phyloP scores from a whole-genome alignment of 176 grass and related monocot species.

The Carex parvula region DNA sequence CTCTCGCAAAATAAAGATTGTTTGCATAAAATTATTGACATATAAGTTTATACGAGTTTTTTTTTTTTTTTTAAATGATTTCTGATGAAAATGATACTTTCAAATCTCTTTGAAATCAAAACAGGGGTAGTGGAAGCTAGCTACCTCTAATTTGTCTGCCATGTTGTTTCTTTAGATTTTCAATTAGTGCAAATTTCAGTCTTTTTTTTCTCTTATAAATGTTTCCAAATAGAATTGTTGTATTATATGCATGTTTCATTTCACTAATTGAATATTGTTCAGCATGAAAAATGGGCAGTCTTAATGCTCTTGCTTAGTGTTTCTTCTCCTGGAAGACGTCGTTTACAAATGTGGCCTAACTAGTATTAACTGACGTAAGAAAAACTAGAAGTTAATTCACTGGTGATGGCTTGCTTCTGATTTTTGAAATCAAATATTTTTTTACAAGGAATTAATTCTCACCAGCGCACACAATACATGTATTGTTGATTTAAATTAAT shows the following conservation, averaged over 20 bases:
- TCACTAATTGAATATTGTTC: not conserved
- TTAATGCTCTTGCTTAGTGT: not conserved
- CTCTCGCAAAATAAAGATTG: too few species aligned
- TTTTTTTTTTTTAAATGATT: not conserved
- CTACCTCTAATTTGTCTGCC: not conserved
- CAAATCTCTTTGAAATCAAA: not conserved
- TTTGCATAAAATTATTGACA: too few species aligned
- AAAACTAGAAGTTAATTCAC: not conserved
- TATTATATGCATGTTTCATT: not conserved
- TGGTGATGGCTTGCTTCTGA: not conserved
- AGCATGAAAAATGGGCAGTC: not conserved
- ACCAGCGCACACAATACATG: not conserved
- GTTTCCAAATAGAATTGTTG: not conserved
- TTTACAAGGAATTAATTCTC: not conserved
- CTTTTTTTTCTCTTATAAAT: not conserved
- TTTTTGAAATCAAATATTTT: not conserved
- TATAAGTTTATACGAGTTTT: too few species aligned
- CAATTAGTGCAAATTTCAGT: not conserved
- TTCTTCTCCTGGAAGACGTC: too few species aligned
- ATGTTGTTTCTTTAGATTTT: not conserved
- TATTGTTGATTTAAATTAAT: not conserved
- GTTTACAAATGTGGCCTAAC: not conserved
- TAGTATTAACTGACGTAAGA: not conserved
- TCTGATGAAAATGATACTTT: not conserved
- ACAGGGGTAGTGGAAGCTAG: not conserved